Evolutionary conservation across 2,329 filamentous ascomycete genomes (phyloP).

Genomic region (Bipolaris gigantea): DNA sequence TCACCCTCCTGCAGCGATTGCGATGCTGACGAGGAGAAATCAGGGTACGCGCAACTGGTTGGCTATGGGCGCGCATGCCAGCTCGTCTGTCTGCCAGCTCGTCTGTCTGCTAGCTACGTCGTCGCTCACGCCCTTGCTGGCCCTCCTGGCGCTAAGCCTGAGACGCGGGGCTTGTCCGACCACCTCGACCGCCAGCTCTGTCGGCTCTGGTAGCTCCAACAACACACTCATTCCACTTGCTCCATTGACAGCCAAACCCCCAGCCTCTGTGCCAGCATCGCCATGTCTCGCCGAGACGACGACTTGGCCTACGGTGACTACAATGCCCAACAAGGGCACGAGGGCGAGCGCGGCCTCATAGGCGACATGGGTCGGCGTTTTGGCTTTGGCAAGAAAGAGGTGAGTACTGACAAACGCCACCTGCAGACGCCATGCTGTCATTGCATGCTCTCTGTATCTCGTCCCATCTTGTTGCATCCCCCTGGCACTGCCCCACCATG

Average conservation of each 20-base stretch:
- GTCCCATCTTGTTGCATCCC: slow-evolving; percentile 11
- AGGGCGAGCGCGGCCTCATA: slow-evolving; percentile 54
- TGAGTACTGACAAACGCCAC: slow-evolving; percentile 23
- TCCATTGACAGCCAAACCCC: not conserved
- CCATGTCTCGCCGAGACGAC: slow-evolving; percentile 50
- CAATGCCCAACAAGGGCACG: slow-evolving; percentile 43
- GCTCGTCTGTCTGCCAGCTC: slow-evolving; percentile 8
- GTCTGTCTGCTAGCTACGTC: not conserved
- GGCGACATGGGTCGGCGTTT: slow-evolving; percentile 56
- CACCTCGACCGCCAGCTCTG: slow-evolving; percentile 10
- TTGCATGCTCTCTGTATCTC: slow-evolving; percentile 16
- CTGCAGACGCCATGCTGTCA: slow-evolving; percentile 23
- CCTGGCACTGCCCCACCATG: slow-evolving; percentile 16
- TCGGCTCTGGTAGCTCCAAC: slow-evolving; percentile 2
- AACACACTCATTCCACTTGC: not conserved
- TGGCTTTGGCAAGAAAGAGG: slow-evolving; percentile 41
- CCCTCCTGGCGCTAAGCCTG: slow-evolving; percentile 17
- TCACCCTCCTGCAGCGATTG: not conserved
- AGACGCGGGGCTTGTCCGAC: slow-evolving; percentile 22
- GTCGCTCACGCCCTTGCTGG: not conserved
- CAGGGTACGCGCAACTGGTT: slow-evolving; percentile 3
- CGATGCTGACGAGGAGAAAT: not conserved
- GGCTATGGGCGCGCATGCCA: slow-evolving; percentile 2
- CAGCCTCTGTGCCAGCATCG: slow-evolving; percentile 19
- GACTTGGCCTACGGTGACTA: slow-evolving; percentile 60